These are phyloP conservation scores for Davidsoniella eucalypti DNA, from an alignment of 2,329 filamentous ascomycete species.

Conservation along the genomic window DNA sequence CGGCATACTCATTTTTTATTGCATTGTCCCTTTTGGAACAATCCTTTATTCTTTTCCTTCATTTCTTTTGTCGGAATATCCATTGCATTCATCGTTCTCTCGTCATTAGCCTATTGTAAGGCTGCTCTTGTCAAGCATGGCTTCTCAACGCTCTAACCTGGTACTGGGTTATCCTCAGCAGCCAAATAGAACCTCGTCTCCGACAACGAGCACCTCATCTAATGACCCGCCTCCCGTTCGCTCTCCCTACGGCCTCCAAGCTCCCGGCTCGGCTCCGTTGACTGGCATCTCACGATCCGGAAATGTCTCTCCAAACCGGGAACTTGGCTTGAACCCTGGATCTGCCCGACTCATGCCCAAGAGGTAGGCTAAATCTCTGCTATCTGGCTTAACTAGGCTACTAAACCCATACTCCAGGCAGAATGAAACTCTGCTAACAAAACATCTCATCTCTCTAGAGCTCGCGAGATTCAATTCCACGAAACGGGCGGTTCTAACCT, in stretches of 20 bases:
- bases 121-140: conserved; percentile 1
- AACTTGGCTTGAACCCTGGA: conserved; percentile 38
- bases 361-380: conserved; percentile 44
- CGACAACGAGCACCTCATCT: conserved; percentile 64
- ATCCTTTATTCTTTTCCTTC: background rate
- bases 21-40: background rate
- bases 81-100: conserved; percentile 3
- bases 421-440: background rate
- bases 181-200: conserved; percentile 52
- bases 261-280: conserved; percentile 43
- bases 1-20: background rate
- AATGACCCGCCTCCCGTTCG: conserved; percentile 55
- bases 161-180: conserved; percentile 55
- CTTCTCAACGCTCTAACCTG: conserved; percentile 22
- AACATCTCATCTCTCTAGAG: conserved; percentile 33
- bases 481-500: conserved; percentile 61
- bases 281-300: conserved; percentile 53
- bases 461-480: conserved; percentile 91
- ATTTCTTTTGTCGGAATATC: conserved; percentile 4
- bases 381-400: too few relatives aligned
- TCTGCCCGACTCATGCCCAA: conserved; percentile 73
- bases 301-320: conserved; percentile 91
- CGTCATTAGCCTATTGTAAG: background rate
- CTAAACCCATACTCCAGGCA: background rate
- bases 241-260: conserved; percentile 56